These are phyloP conservation scores for Grammothele lineata DNA, from an alignment of 768 basidiomycete species.

Conservation along the genomic window DNA sequence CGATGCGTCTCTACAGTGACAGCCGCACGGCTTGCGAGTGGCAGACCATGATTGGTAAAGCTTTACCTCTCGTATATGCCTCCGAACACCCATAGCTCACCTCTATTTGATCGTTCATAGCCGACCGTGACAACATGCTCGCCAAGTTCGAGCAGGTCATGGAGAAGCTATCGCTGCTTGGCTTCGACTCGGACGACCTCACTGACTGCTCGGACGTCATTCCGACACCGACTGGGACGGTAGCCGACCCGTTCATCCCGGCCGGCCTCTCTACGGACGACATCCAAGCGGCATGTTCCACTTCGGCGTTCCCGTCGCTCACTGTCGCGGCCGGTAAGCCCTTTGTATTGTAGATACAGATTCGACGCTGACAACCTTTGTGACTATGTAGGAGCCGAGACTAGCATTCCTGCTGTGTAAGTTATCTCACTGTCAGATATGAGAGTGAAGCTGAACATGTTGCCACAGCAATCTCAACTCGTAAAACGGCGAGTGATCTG, in stretches of 20 bases:
- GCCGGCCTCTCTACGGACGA: conserved; percentile 1
- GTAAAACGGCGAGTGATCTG: too few species aligned
- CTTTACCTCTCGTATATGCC: too few species aligned
- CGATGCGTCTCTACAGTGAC: not conserved
- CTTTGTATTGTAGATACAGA: too few species aligned
- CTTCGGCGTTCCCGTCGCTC: conserved; percentile 4
- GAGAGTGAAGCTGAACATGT: too few species aligned
- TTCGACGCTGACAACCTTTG: too few species aligned
- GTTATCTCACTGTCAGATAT: too few species aligned
- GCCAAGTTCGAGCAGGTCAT: not conserved
- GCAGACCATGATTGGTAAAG: conserved; percentile 2
- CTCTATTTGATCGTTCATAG: too few species aligned
- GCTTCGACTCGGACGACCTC: not conserved
- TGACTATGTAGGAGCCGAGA: too few species aligned
- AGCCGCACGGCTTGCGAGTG: conserved; percentile 3
- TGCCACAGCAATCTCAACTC: too few species aligned
- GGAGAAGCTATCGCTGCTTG: conserved; percentile 2
- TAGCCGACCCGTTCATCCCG: not conserved
- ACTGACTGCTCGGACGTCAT: conserved; percentile 6
- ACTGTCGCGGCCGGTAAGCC: not conserved
- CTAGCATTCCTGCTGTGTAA: too few species aligned
- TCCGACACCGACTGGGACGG: not conserved
- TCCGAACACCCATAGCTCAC: too few species aligned
- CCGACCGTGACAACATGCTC: conserved; percentile 2
- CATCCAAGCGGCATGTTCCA: not conserved